phyloP scores from a whole-genome alignment of 2,329 filamentous ascomycete genomes.

The Sporothrix curviconia region DNA sequence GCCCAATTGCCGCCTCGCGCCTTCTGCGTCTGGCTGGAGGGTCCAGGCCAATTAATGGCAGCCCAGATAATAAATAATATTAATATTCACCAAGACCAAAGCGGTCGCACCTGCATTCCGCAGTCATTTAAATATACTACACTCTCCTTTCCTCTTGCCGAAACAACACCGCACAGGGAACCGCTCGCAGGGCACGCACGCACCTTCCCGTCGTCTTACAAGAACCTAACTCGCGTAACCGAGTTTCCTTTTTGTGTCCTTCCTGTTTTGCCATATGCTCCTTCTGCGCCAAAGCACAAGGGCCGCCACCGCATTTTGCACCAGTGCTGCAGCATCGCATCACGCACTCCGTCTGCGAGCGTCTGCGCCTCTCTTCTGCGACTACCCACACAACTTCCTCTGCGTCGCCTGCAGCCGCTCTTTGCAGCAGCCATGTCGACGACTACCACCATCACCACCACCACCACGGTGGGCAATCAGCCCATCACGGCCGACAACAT shows the following conservation, averaged over 20 bases:
- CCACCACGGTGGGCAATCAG: constrained; percentile 45
- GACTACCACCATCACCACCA: constrained; percentile 20
- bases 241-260: neutral
- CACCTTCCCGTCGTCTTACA: neutral
- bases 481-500: constrained; percentile 81
- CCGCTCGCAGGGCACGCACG: neutral
- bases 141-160: constrained; percentile 5
- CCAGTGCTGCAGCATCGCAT: constrained; percentile 1
- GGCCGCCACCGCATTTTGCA: neutral
- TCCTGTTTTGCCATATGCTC: constrained; percentile 6
- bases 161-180: neutral
- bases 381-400: neutral
- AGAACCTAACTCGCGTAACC: no score
- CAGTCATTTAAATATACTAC: no score
- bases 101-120: neutral
- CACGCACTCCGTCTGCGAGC: neutral
- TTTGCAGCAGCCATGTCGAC: constrained; percentile 16
- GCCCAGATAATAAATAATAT: neutral
- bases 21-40: constrained; percentile 4
- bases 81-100: no score
- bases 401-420: neutral
- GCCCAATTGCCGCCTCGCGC: neutral
- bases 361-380: neutral
- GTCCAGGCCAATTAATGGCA: constrained; percentile 5
- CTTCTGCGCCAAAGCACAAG: constrained; percentile 8